Evolutionary conservation across 208 protist genomes (phyloP).

Genomic region (Leishmania tarentolae): DNA sequence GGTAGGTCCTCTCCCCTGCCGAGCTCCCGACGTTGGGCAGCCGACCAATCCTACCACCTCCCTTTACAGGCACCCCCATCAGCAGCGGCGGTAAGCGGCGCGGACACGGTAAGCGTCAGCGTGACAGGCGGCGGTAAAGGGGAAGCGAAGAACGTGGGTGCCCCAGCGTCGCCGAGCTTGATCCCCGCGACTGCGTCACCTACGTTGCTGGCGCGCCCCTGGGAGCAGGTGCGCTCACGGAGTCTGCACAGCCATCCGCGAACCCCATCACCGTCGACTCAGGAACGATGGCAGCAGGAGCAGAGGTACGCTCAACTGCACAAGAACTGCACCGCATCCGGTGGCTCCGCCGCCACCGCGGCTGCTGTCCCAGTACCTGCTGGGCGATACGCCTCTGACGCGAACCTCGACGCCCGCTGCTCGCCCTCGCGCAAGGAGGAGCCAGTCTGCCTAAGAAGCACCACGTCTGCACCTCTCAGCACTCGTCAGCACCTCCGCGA

Average conservation of each 20-base stretch:
- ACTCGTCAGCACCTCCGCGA: constrained; percentile 18
- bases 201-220: not conserved
- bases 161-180: not conserved
- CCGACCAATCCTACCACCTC: not conserved
- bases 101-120: not conserved
- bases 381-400: not conserved
- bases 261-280: not conserved
- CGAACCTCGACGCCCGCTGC: constrained; percentile 6
- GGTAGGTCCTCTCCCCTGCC: not conserved
- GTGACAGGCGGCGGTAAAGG: not conserved
- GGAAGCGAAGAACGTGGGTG: not conserved
- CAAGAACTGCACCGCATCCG: constrained; percentile 4
- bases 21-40: not conserved
- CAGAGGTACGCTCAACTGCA: not conserved
- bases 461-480: constrained; percentile 29
- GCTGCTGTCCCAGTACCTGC: not conserved
- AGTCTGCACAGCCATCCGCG: not conserved
- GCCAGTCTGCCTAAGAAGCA: constrained; percentile 21
- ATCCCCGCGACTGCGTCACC: not conserved
- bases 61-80: not conserved
- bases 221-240: not conserved
- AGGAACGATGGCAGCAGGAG: not conserved
- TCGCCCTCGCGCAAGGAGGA: constrained; percentile 22
- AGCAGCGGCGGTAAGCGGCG: not conserved
- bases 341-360: not conserved